Evolutionary conservation across 2,329 filamentous ascomycete genomes (phyloP).

Genomic region (Cryphonectria naterciae): DNA sequence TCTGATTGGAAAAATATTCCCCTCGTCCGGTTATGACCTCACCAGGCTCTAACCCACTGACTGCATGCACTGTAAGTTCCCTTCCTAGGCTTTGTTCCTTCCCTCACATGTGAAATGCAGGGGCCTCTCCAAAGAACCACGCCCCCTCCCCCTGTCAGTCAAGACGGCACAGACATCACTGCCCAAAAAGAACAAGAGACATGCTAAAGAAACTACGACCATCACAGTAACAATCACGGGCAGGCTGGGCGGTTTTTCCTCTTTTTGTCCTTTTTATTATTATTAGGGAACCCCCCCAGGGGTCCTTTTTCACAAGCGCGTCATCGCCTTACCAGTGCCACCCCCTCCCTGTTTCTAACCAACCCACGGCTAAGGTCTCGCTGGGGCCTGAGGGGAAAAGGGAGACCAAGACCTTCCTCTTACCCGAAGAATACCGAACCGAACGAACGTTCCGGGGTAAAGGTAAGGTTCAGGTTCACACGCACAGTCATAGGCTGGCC

Average conservation of each 20-base stretch:
- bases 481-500: constrained; percentile 36
- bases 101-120: constrained; percentile 28
- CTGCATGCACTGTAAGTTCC: background rate
- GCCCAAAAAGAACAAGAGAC: background rate
- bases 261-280: background rate
- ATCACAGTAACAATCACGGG: background rate
- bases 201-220: background rate
- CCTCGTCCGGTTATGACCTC: constrained; percentile 10
- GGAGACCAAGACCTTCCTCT: constrained; percentile 24
- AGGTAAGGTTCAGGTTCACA: constrained; percentile 34
- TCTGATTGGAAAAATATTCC: background rate
- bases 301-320: constrained; percentile 39
- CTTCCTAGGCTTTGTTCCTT: background rate
- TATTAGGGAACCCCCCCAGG: constrained; percentile 28
- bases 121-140: background rate
- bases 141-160: constrained; percentile 7
- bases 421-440: constrained; percentile 29
- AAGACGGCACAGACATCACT: background rate
- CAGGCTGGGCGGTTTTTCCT: background rate
- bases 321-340: constrained; percentile 11
- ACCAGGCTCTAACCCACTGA: background rate
- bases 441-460: background rate
- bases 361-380: constrained; percentile 2
- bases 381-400: constrained; percentile 19
- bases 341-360: too few relatives aligned